Evolutionary conservation across 805 yeast genomes (phyloP).

Genomic region (Candida silvicultrix): DNA sequence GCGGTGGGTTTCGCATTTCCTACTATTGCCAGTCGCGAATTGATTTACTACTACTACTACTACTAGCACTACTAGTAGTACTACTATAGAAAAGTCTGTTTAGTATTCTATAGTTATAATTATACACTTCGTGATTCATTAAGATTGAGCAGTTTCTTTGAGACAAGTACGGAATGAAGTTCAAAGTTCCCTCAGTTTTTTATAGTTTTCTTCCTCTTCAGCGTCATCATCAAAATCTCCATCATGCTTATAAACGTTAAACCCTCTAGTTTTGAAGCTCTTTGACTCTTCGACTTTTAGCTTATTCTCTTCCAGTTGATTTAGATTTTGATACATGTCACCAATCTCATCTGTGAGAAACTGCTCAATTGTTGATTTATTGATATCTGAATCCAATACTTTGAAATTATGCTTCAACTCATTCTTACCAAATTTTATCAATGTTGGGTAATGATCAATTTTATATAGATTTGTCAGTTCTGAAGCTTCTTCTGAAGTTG

Average conservation of each 20-base stretch:
- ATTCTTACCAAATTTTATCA: conserved; percentile 19
- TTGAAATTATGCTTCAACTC: conserved; percentile 7
- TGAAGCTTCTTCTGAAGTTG: conserved; percentile 20
- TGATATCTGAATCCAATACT: conserved; percentile 11
- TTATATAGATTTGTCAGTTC: conserved; percentile 21
- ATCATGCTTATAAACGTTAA: conserved; percentile 6
- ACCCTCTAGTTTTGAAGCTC: too few species aligned
- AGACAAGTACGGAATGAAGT: not conserved
- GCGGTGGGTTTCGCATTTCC: too few species aligned
- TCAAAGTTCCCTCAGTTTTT: conserved; percentile 17
- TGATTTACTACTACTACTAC: too few species aligned
- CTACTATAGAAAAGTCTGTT: too few species aligned
- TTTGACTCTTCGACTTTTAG: conserved; percentile 13
- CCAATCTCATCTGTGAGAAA: conserved; percentile 24
- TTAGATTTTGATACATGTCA: conserved; percentile 5
- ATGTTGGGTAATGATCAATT: conserved; percentile 26
- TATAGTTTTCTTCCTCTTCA: conserved; percentile 13
- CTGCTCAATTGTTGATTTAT: conserved; percentile 17
- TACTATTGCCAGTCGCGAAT: too few species aligned
- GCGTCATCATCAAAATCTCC: conserved; percentile 15
- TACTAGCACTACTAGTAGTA: too few species aligned
- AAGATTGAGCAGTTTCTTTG: too few species aligned
- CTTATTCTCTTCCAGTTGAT: conserved; percentile 8
- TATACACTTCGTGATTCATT: too few species aligned
- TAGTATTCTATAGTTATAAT: too few species aligned